These are phyloP conservation scores for Erythrophleum fordii DNA, from an alignment of 306 rosid species.

Conservation along the genomic window DNA sequence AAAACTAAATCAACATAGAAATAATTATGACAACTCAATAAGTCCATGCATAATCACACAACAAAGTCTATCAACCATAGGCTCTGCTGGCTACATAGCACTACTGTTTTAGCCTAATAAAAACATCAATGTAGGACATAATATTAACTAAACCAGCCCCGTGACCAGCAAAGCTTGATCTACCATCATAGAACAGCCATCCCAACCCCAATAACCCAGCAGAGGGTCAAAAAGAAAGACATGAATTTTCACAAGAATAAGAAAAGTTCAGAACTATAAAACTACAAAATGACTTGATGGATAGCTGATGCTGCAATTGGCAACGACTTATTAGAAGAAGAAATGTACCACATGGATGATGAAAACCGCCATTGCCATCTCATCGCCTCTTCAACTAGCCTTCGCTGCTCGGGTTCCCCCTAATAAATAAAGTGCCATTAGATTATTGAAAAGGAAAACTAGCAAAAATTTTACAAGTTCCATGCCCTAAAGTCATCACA, in stretches of 20 bases:
- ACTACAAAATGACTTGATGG: constrained; percentile 46
- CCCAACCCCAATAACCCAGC: constrained; percentile 45
- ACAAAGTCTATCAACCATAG: constrained; percentile 43
- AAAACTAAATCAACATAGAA: constrained; percentile 27
- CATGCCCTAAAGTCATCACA: constrained; percentile 17
- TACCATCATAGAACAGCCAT: constrained; percentile 45
- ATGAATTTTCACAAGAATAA: constrained; percentile 1
- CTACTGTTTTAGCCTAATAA: constrained; percentile 37
- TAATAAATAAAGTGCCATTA: constrained; percentile 40
- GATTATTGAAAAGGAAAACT: constrained; percentile 35
- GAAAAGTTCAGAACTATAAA: constrained; percentile 21
- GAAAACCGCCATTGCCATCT: constrained; percentile 4
- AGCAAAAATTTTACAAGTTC: constrained; percentile 15
- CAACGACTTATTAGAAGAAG: constrained; percentile 53
- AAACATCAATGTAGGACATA: constrained; percentile 34
- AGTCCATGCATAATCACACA: constrained; percentile 25
- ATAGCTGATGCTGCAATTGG: constrained; percentile 56
- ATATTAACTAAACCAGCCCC: constrained; percentile 9
- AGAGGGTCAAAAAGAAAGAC: constrained; percentile 40
- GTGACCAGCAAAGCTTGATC: constrained; percentile 35
- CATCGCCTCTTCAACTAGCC: constrained; percentile 54
- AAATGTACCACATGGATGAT: constrained; percentile 46
- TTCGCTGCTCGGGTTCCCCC: constrained; percentile 61
- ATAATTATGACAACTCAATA: constrained; percentile 32
- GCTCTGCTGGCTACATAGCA: constrained; percentile 47